Evolutionary conservation across 768 basidiomycete genomes (phyloP), one percentile per base, ranked within the genome.

Genomic region (Pleurotus citrinopileatus): DNA sequence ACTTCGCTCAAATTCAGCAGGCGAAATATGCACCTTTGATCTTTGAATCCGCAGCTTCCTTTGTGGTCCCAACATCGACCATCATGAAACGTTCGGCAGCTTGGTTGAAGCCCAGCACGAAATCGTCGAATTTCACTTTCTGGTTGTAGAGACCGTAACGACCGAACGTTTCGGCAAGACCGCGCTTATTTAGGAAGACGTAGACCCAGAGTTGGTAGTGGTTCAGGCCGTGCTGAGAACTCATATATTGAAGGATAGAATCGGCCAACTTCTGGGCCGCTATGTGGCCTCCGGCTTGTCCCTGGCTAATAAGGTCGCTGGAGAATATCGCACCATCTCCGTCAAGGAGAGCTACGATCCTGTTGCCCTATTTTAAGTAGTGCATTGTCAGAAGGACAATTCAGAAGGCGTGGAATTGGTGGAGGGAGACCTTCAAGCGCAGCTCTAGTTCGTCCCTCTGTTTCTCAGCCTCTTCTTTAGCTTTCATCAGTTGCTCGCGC

Each of bases 41-140:
- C 69, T 89, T 89, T 40, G 82, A 77, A 65, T 89, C 87, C 25
- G 85, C 87, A 3, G 82, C 84, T 73, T 89, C 87, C 69, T 89
- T 89, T 46, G 75, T 81, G 56, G 70, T 72, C 44, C 87, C 87
- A 47, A 86, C 86, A 66, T 89, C 87, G 27, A 86, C 75, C 69
- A 89, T 81, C 48, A 80, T 67, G 64, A 88, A 89, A 38, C 83
- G 77, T 55, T 82, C 81, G 12, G 80, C 71, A 9, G 86, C 83
- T 66, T 86, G 82, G 65, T 87, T 87, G 62, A 89, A 87, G 6
- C 87, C 87, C 47, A 76, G 66, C 52, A 84, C 67, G 61, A 89
- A 89, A 15, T 84, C 82, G 3, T 86, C 83, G 58, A 88, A 81
- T 45, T 72, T 74, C 36, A 56, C 55, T 59, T 69, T 75, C 19